These are phyloP conservation scores for Iris macrosiphon DNA, from an alignment of 106 monocot genomes.

Conservation along the genomic window DNA sequence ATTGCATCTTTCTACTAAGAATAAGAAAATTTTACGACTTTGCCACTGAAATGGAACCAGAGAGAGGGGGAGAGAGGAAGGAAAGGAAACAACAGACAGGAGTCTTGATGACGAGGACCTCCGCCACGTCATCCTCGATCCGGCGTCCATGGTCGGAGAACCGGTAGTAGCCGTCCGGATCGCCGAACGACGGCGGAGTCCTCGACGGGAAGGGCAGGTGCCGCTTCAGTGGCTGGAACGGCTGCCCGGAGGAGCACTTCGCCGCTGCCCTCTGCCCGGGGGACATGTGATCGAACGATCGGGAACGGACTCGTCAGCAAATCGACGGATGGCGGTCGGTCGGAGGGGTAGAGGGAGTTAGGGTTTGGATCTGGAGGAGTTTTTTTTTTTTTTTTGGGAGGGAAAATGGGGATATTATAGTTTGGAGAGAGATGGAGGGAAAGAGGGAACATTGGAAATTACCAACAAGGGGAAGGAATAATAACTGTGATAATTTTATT, in stretches of 20 bases:
- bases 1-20: too few species aligned
- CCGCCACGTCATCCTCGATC: conserved; percentile 3
- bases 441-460: neutral
- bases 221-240: conserved; percentile 7
- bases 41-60: too few species aligned
- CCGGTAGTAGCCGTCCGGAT: conserved; percentile 9
- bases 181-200: conserved; percentile 3
- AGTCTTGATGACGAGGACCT: conserved; percentile 12
- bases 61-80: too few species aligned
- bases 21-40: too few species aligned
- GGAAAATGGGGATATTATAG: neutral
- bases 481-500: too few species aligned
- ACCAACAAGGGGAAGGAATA: neutral
- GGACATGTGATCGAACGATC: neutral
- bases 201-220: conserved; percentile 14
- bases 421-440: neutral
- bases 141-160: neutral
- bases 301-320: too few species aligned
- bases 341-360: neutral
- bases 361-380: too few species aligned
- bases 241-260: neutral
- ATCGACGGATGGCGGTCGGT: too few species aligned
- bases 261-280: conserved; percentile 5
- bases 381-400: too few species aligned
- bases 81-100: too few species aligned